Conservation (phyloP, 805 yeast species). For the Kodamaea hsintzibuensis region DNA sequence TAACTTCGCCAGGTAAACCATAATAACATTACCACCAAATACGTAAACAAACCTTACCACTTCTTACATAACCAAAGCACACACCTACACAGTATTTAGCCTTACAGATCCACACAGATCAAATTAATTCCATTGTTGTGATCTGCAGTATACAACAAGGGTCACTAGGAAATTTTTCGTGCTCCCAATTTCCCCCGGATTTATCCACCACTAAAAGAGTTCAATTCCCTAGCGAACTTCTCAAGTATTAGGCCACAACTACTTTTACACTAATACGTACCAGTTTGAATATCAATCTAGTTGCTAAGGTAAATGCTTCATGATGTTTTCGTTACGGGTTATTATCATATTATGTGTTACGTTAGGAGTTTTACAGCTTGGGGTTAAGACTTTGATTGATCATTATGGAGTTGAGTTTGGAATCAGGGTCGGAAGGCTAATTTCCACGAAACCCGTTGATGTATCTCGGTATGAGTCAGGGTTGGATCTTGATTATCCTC, state of each 20-base stretch:
- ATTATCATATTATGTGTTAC: background rate
- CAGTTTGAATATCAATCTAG: background rate
- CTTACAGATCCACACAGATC: too few species aligned
- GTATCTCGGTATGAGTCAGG: background rate
- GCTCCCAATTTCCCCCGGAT: too few species aligned
- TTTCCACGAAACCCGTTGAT: background rate
- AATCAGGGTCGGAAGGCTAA: background rate
- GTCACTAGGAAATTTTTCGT: too few species aligned
- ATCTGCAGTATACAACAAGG: too few species aligned
- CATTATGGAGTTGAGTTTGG: background rate
- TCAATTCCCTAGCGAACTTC: too few species aligned
- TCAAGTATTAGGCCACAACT: background rate
- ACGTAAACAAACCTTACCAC: too few species aligned
- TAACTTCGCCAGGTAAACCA: too few species aligned
- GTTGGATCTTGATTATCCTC: conserved; percentile 28
- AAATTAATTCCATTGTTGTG: too few species aligned
- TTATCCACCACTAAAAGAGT: too few species aligned
- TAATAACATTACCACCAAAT: too few species aligned
- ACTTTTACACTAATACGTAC: background rate
- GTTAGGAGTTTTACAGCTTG: background rate
- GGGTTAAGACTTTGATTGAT: background rate
- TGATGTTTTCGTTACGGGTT: background rate
- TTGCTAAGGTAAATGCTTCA: background rate
- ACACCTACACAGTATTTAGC: too few species aligned
- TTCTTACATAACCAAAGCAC: too few species aligned